Conservation (phyloP, 345 rosid genomes). For the Sonneratia caseolaris region DNA sequence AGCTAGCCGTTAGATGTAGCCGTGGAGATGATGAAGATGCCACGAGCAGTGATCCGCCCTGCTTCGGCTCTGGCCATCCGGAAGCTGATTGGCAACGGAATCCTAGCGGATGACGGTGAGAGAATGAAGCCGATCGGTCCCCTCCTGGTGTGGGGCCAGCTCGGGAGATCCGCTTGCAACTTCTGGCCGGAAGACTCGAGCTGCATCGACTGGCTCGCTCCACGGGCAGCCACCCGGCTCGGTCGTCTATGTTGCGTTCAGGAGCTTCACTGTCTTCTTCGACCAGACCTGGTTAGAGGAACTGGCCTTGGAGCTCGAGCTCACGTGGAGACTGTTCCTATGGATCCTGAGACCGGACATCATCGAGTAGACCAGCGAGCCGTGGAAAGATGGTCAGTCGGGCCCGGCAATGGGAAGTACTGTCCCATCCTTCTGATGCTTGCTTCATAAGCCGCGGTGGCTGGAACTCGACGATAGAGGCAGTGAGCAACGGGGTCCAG, state of each 20-base stretch:
- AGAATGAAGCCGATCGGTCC: conserved; percentile 6
- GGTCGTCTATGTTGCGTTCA: too few species aligned
- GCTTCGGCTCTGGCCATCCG: conserved; percentile 4
- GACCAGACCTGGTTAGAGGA: conserved; percentile 17
- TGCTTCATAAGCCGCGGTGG: conserved; percentile 36
- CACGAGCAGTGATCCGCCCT: conserved; percentile 8
- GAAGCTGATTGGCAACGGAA: conserved; percentile 6
- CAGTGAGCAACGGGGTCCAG: conserved; percentile 19
- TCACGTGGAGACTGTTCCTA: conserved; percentile 13
- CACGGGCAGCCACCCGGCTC: not conserved
- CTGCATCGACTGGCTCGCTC: conserved; percentile 9
- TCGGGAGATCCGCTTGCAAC: not conserved
- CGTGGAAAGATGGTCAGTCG: conserved; percentile 17
- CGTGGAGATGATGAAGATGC: conserved; percentile 6
- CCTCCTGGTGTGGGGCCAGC: conserved; percentile 4
- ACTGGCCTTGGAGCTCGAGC: conserved; percentile 22
- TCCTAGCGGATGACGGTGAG: too few species aligned
- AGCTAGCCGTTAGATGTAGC: conserved; percentile 11
- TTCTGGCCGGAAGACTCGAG: conserved; percentile 12
- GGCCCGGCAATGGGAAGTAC: conserved; percentile 26
- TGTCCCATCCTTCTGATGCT: conserved; percentile 20
- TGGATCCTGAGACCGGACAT: conserved; percentile 21
- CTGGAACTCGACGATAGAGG: conserved; percentile 31
- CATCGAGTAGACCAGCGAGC: not conserved
- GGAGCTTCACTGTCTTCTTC: conserved; percentile 8